A percentile compares a stretch with the other conserved stretches of the same genome.
These are phyloP conservation scores for Phytophthora citrophthora DNA, from an alignment of 352 stramenopile genomes.

Conservation along the genomic window DNA sequence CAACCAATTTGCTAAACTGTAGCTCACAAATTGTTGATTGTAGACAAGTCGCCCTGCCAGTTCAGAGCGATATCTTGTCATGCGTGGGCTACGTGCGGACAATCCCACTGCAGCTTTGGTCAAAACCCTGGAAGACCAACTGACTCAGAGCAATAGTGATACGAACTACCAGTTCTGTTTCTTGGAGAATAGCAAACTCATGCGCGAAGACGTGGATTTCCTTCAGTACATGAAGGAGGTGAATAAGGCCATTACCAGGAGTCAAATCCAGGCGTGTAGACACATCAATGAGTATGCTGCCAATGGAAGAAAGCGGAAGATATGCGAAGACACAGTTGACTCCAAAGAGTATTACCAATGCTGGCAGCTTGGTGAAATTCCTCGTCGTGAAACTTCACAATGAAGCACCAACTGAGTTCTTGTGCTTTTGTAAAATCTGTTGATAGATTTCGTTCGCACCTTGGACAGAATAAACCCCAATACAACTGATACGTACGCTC, in stretches of 20 bases:
- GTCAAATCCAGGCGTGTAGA: constrained; percentile 49
- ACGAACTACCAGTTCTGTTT: constrained; percentile 7
- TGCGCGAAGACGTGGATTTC: constrained; percentile 41
- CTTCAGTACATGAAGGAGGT: constrained; percentile 45
- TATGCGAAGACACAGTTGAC: constrained; percentile 24
- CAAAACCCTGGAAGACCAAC: constrained; percentile 30
- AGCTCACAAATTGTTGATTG: background rate
- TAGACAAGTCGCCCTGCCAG: constrained; percentile 83
- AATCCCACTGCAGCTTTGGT: constrained; percentile 32
- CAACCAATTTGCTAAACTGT: no score
- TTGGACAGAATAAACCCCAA: constrained; percentile 95
- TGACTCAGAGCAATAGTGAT: constrained; percentile 16
- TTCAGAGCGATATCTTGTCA: constrained; percentile 79
- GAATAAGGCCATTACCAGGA: constrained; percentile 41
- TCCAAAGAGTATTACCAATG: constrained; percentile 44
- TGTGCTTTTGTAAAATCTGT: constrained; percentile 36
- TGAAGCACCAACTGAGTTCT: background rate
- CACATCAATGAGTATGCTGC: constrained; percentile 42
- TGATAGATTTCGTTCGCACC: constrained; percentile 92
- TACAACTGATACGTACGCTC: constrained; percentile 92
- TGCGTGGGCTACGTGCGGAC: constrained; percentile 27
- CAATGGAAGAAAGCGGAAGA: constrained; percentile 42
- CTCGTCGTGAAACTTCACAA: constrained; percentile 5
- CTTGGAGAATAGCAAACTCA: constrained; percentile 21
- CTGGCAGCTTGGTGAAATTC: constrained; percentile 40